Percentiles rank a stretch among this genome's conserved stretches.
Evolutionary conservation across 441 rosid genomes (phyloP).

Genomic region (Kokia cookei): DNA sequence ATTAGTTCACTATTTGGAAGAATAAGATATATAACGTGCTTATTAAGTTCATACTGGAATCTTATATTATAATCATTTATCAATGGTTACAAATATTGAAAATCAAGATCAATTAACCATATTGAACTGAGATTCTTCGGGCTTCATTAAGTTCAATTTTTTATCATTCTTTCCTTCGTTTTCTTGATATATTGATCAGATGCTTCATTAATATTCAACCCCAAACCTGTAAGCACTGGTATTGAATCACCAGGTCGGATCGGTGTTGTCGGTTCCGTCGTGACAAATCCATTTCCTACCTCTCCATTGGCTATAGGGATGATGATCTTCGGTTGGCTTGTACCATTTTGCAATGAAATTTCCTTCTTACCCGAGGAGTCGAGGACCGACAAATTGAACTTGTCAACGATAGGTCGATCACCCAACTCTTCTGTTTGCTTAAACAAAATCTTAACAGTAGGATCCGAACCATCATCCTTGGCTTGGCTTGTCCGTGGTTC

Average conservation of each 20-base stretch:
- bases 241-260: background rate
- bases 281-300: background rate
- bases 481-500: background rate
- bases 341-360: background rate
- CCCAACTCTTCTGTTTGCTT: constrained; percentile 3
- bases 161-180: background rate
- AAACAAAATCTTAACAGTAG: background rate
- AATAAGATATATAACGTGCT: background rate
- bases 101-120: background rate
- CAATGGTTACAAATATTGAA: background rate
- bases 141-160: background rate
- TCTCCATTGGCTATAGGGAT: background rate
- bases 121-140: background rate
- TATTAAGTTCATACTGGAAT: background rate
- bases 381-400: background rate
- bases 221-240: background rate
- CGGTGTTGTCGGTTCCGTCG: background rate
- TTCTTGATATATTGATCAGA: background rate
- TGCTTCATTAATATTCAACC: background rate
- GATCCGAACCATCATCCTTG: background rate
- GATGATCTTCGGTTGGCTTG: background rate
- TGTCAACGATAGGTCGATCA: background rate
- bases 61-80: background rate
- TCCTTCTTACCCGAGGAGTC: background rate
- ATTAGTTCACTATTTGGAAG: too few relatives aligned